A percentile compares a stretch with the other conserved stretches of the same genome.
Conservation (phyloP, 257 asterid species). For the Leptodermis oblonga region DNA sequence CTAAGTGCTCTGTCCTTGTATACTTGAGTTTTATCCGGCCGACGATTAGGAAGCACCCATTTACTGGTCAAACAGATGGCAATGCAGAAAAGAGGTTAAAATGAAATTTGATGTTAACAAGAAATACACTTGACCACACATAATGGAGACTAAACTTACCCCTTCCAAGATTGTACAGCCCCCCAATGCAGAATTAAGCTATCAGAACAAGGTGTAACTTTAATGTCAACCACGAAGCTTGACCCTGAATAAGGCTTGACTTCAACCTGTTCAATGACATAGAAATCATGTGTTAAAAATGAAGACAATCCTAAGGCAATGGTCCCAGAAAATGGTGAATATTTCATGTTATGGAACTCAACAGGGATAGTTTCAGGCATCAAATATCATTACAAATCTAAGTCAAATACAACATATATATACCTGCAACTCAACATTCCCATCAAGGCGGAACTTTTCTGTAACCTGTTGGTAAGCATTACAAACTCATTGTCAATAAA, state of each 20-base stretch:
- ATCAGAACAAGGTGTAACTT: conserved; percentile 46
- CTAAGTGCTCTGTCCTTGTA: conserved; percentile 76
- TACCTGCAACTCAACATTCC: conserved; percentile 83
- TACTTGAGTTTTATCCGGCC: conserved; percentile 78
- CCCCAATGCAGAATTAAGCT: conserved; percentile 90
- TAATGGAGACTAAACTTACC: conserved; percentile 38
- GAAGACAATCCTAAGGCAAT: neutral
- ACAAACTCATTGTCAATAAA: conserved; percentile 16
- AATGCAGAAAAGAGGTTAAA: neutral
- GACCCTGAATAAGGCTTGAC: conserved; percentile 53
- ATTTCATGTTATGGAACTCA: neutral
- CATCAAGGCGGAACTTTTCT: conserved; percentile 74
- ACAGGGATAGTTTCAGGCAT: neutral
- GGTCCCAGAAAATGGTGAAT: neutral
- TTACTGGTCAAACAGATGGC: conserved; percentile 35
- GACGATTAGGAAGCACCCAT: conserved; percentile 76
- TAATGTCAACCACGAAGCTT: conserved; percentile 46
- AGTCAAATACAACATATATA: neutral
- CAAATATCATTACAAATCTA: neutral
- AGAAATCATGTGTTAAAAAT: neutral
- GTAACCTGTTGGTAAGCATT: conserved; percentile 39
- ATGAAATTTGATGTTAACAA: neutral
- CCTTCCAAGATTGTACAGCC: conserved; percentile 44
- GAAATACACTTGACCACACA: neutral
- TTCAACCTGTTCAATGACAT: conserved; percentile 62